A percentile compares a stretch with the other conserved stretches of the same genome.
phyloP scores from a whole-genome alignment of 805 yeast genomes.

The Wickerhamomyces pijperi region DNA sequence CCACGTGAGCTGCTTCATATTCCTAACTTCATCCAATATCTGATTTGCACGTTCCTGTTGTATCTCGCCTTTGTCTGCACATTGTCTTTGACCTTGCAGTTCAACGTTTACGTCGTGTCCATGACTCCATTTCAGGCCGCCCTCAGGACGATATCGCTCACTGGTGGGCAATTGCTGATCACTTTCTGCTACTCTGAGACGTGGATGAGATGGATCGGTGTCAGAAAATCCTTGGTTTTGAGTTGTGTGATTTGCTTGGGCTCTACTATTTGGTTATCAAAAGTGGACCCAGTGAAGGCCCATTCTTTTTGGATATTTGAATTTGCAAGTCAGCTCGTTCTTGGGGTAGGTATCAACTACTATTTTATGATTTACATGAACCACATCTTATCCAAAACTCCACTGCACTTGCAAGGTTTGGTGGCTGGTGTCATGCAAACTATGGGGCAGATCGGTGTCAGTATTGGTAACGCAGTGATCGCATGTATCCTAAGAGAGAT shows the following conservation, averaged over 20 bases:
- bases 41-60: background rate
- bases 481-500: slow-evolving; percentile 21
- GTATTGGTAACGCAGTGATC: slow-evolving; percentile 20
- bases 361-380: slow-evolving; percentile 25
- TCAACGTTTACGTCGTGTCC: slow-evolving; percentile 17
- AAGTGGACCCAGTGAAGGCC: slow-evolving; percentile 6
- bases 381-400: slow-evolving; percentile 22
- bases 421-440: slow-evolving; percentile 27
- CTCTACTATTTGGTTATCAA: slow-evolving; percentile 17
- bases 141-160: slow-evolving; percentile 23
- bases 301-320: slow-evolving; percentile 21
- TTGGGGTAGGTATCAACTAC: slow-evolving; percentile 19
- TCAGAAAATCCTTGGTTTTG: slow-evolving; percentile 9
- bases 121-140: slow-evolving; percentile 24
- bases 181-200: slow-evolving; percentile 16
- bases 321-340: slow-evolving; percentile 16
- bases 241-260: slow-evolving; percentile 9
- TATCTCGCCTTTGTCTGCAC: background rate
- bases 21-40: background rate
- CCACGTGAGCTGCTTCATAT: background rate
- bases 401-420: slow-evolving; percentile 27
- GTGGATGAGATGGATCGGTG: slow-evolving; percentile 14
- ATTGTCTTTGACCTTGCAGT: slow-evolving; percentile 7
- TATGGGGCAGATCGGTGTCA: slow-evolving; percentile 22
- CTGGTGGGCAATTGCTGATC: slow-evolving; percentile 21